Evolutionary conservation across 2,329 filamentous ascomycete species (phyloP).

Genomic region (Akanthomyces muscarius): DNA sequence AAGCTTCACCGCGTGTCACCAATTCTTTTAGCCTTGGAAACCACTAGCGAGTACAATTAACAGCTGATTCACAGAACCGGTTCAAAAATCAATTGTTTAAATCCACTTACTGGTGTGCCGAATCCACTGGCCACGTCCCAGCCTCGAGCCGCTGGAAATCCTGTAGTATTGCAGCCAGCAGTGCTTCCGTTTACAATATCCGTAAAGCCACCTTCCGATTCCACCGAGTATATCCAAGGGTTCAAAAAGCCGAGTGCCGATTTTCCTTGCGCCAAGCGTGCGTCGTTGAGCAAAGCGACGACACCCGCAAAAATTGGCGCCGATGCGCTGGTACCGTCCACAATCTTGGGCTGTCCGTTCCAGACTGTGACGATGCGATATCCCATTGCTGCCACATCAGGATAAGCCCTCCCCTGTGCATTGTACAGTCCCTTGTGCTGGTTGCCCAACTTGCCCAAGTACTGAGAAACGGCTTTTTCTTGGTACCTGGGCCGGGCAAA

Average conservation of each 20-base stretch:
- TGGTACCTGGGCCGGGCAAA: constrained; percentile 37
- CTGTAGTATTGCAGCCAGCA: constrained; percentile 4
- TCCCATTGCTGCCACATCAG: constrained; percentile 49
- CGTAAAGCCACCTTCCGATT: constrained; percentile 14
- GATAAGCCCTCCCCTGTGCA: constrained; percentile 34
- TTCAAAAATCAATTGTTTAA: no score
- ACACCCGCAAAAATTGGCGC: constrained; percentile 52
- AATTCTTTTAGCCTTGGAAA: constrained; percentile 9
- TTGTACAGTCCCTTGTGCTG: background rate
- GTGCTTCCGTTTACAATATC: constrained; percentile 11
- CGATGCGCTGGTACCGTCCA: constrained; percentile 39
- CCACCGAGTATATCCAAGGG: constrained; percentile 40
- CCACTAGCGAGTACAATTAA: background rate
- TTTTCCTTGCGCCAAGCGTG: constrained; percentile 43
- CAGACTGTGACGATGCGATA: constrained; percentile 32
- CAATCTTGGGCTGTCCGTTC: constrained; percentile 31
- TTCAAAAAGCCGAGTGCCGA: constrained; percentile 45
- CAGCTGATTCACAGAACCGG: background rate
- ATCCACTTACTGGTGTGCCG: constrained; percentile 8
- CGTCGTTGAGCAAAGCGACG: constrained; percentile 53
- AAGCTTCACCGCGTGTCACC: background rate
- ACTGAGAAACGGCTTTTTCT: constrained; percentile 43
- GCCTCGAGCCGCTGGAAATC: constrained; percentile 4
- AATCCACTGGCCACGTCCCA: constrained; percentile 13
- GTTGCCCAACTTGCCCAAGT: constrained; percentile 19